phyloP scores from a whole-genome alignment of 257 asterid species.

The Ocimum tenuiflorum region DNA sequence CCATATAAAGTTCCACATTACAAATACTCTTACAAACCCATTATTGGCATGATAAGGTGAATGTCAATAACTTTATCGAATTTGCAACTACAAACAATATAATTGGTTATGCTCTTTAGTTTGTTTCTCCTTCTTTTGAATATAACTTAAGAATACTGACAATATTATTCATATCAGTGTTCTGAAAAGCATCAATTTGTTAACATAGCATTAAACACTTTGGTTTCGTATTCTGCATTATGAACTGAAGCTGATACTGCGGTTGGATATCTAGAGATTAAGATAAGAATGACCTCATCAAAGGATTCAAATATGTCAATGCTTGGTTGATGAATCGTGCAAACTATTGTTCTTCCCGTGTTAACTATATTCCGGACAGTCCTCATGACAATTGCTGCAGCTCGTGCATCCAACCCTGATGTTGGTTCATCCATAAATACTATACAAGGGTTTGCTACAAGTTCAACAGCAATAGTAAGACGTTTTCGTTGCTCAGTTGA shows the following conservation, averaged over 20 bases:
- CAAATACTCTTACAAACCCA: not conserved
- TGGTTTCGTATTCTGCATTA: not conserved
- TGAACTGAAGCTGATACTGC: not conserved
- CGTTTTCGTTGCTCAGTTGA: slow-evolving; percentile 95
- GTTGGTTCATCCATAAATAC: slow-evolving; percentile 98
- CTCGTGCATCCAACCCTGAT: slow-evolving; percentile 92
- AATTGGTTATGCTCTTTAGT: no score
- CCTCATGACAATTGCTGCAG: slow-evolving; percentile 98
- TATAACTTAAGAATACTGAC: not conserved
- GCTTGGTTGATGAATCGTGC: slow-evolving; percentile 97
- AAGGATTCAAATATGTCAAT: slow-evolving; percentile 93
- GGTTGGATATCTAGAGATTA: slow-evolving; percentile 1
- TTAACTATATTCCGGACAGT: slow-evolving; percentile 90
- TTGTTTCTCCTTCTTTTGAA: not conserved
- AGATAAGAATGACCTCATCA: slow-evolving; percentile 46
- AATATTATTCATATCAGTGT: not conserved
- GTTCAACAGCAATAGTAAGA: slow-evolving; percentile 91
- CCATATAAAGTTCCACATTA: no score
- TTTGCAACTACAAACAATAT: not conserved
- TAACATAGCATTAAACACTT: not conserved
- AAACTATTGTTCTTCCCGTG: slow-evolving; percentile 93
- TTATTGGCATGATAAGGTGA: not conserved
- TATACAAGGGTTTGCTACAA: slow-evolving; percentile 88
- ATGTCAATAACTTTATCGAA: not conserved
- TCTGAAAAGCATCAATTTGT: not conserved